These are phyloP conservation scores for Lactarius indigo DNA, from an alignment of 768 basidiomycete species.

Conservation along the genomic window DNA sequence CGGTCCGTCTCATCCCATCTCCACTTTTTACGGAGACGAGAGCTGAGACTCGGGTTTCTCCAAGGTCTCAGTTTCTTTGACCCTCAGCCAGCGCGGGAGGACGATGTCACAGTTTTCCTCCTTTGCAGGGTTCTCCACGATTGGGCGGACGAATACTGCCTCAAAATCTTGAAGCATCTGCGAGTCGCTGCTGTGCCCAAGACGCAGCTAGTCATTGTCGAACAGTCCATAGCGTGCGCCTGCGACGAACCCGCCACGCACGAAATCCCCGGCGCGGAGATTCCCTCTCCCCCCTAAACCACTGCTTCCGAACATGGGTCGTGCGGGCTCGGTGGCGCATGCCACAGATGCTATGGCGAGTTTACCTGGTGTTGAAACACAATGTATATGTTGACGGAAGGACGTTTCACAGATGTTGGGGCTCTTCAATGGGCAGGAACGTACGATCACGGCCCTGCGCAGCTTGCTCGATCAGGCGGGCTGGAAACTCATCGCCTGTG, in stretches of 20 bases:
- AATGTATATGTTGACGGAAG: neutral
- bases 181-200: neutral
- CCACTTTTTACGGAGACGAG: neutral
- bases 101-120: neutral
- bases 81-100: neutral
- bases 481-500: neutral
- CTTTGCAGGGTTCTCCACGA: neutral
- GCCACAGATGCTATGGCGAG: neutral
- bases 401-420: neutral
- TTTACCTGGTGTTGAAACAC: neutral
- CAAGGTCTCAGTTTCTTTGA: neutral
- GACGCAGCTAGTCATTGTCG: neutral
- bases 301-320: neutral
- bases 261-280: neutral
- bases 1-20: neutral
- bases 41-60: neutral
- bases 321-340: neutral
- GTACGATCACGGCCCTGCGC: neutral
- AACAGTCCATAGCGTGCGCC: neutral
- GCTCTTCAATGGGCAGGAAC: neutral
- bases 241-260: neutral
- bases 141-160: neutral
- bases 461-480: neutral
- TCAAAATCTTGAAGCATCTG: neutral
- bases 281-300: neutral